These are phyloP conservation scores for Penicillium sp. DNA, from an alignment of 2,329 filamentous ascomycete species.

Conservation along the genomic window DNA sequence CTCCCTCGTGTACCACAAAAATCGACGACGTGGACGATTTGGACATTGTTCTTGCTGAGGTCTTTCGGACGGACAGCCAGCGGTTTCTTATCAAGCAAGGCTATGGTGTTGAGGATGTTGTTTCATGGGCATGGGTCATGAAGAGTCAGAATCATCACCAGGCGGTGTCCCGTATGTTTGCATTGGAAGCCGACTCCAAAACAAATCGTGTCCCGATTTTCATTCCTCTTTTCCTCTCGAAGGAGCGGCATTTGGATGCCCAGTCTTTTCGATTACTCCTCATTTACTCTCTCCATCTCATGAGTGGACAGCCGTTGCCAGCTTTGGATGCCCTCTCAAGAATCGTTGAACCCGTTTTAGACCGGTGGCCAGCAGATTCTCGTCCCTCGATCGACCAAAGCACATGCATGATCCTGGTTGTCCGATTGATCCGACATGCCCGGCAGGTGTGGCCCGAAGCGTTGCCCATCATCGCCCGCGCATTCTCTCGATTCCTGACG, in stretches of 20 bases:
- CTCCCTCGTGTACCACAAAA: slow-evolving; percentile 16
- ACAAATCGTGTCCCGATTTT: slow-evolving; percentile 43
- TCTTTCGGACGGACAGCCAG: slow-evolving; percentile 33
- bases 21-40: slow-evolving; percentile 12
- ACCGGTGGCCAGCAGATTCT: background rate
- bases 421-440: slow-evolving; percentile 52
- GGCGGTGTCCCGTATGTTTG: slow-evolving; percentile 38
- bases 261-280: slow-evolving; percentile 46
- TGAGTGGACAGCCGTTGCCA: slow-evolving; percentile 28
- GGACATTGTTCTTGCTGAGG: slow-evolving; percentile 27
- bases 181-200: slow-evolving; percentile 23
- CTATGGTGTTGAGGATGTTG: slow-evolving; percentile 41
- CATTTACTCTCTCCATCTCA: slow-evolving; percentile 36
- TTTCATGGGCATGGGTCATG: slow-evolving; percentile 50
- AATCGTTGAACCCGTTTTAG: slow-evolving; percentile 1
- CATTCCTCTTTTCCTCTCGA: slow-evolving; percentile 48
- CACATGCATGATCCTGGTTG: slow-evolving; percentile 42
- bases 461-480: slow-evolving; percentile 42
- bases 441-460: slow-evolving; percentile 50
- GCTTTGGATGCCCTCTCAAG: background rate
- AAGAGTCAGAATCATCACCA: slow-evolving; percentile 34
- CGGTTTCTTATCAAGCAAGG: slow-evolving; percentile 32
- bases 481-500: slow-evolving; percentile 38
- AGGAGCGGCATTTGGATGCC: slow-evolving; percentile 41
- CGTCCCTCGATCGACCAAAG: slow-evolving; percentile 24